phyloP scores from a whole-genome alignment of 306 rosid species.

The Biancaea sappan region DNA sequence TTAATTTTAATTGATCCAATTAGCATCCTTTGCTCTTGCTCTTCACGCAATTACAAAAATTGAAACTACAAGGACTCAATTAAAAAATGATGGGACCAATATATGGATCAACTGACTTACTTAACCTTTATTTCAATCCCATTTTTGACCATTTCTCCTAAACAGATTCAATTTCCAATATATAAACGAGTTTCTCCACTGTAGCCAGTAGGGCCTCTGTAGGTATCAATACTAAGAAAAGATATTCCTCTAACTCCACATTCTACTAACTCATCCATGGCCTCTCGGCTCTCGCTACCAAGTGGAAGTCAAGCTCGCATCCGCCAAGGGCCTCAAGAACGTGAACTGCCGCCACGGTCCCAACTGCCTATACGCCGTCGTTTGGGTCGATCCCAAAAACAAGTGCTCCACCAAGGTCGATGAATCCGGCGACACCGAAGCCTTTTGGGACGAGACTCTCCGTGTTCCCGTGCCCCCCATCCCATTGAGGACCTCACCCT shows the following conservation, averaged over 20 bases:
- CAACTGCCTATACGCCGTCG: conserved; percentile 72
- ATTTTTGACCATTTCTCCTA: too few relatives aligned
- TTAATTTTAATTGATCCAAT: too few relatives aligned
- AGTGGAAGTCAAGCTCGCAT: conserved; percentile 53
- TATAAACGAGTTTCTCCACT: too few relatives aligned
- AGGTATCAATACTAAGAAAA: too few relatives aligned
- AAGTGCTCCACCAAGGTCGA: conserved; percentile 59
- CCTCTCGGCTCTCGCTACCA: conserved; percentile 46
- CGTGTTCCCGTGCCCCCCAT: conserved; percentile 46
- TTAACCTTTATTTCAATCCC: too few relatives aligned
- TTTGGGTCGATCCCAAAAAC: conserved; percentile 70
- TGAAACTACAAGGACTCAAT: too few relatives aligned
- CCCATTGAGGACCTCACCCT: conserved; percentile 61
- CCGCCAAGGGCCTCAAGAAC: conserved; percentile 73
- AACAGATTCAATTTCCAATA: too few relatives aligned
- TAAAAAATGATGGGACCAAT: too few relatives aligned
- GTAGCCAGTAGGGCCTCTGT: too few relatives aligned
- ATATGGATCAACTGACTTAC: too few relatives aligned
- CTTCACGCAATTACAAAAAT: too few relatives aligned
- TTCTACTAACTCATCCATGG: conserved; percentile 1
- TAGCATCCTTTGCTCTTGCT: too few relatives aligned
- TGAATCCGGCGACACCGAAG: conserved; percentile 60
- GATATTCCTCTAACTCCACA: neutral
- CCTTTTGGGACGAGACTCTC: conserved; percentile 71
- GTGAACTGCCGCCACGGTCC: conserved; percentile 86